Evolutionary conservation across 2,329 filamentous ascomycete genomes (phyloP), one percentile per base, ranked within the genome.

Genomic region (Colletotrichum sp.): DNA sequence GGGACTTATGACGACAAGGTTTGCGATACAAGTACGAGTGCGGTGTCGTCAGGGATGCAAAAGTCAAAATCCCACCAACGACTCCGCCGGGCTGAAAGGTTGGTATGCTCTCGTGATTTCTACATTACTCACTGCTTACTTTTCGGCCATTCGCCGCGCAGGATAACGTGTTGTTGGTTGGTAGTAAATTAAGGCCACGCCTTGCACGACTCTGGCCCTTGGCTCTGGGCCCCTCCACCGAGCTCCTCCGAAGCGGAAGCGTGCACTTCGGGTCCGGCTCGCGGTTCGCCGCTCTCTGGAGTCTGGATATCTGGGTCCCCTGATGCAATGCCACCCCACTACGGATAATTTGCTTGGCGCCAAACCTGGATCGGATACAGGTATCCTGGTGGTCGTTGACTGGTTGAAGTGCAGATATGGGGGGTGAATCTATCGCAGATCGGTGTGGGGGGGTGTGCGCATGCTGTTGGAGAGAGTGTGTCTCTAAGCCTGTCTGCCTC

Each of bases 281-380:
- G 64, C 65, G 65, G 70, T 69, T 60, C 44, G 30, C 28, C 21
- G 55, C 72, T 62, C 32, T 66, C 49, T 65, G 64, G 39, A 55
- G 64, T 26, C 49, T 63, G 60, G 30, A 32, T 55, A 60, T 60
- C 63, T 69, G 64, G 65, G 39, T 63, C 39, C 69, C 63, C 59
- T 76, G 73, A 69, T 69, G 71, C 49, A 73, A 66, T 68, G 49
- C 64, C 28, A 74, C 70, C 59, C 74, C 74, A 52, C 74, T 39
- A 69, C 74, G 64, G 73, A 76, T 73, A 74, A 36, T 65, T 69
- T 76, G 70, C 70, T 55, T 74, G 70, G 74, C 64, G 36, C 34
- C 65, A 65, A 49, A 49, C 74, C 44, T 60, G 57, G 70, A 76
- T 76, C 70, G 70, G 49, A 64, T 55, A 65, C 49, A 52, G 21